These are phyloP conservation scores for Beauveria varroae DNA, from an alignment of 2,329 filamentous ascomycete species.

Conservation along the genomic window DNA sequence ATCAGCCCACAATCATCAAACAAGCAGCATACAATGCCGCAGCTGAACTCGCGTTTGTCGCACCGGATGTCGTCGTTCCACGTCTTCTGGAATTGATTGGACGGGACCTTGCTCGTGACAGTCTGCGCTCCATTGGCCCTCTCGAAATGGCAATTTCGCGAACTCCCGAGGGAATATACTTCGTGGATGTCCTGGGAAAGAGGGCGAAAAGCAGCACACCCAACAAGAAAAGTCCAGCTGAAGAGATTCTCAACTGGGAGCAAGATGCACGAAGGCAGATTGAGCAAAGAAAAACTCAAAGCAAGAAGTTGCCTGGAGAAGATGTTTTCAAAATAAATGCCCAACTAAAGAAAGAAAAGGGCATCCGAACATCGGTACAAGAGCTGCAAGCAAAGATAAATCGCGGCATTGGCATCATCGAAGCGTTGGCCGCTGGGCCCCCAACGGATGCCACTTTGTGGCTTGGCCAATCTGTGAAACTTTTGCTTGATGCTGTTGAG, in stretches of 20 bases:
- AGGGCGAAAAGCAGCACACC: conserved; percentile 63
- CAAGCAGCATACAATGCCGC: conserved; percentile 75
- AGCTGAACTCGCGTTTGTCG: conserved; percentile 88
- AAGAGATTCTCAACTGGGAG: conserved; percentile 96
- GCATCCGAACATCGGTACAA: conserved; percentile 66
- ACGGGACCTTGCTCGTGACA: conserved; percentile 62
- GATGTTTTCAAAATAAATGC: conserved; percentile 86
- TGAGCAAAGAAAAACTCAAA: conserved; percentile 85
- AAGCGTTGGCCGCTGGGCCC: conserved; percentile 72
- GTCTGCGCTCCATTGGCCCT: conserved; percentile 67
- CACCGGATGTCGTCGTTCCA: conserved; percentile 73
- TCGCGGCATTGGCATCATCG: conserved; percentile 80
- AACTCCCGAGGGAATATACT: conserved; percentile 79
- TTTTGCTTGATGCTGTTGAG: conserved; percentile 66
- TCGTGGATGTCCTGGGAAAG: conserved; percentile 84
- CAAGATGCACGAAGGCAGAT: conserved; percentile 81
- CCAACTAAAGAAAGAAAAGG: conserved; percentile 79
- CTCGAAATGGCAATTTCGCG: conserved; percentile 90
- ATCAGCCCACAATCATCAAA: conserved; percentile 38
- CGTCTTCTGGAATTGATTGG: conserved; percentile 67
- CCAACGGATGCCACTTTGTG: conserved; percentile 84
- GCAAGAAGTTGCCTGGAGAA: conserved; percentile 84
- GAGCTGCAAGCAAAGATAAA: conserved; percentile 62
- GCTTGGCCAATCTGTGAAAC: conserved; percentile 74
- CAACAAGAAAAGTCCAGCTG: conserved; percentile 89